A percentile compares a stretch with the other conserved stretches of the same genome.
These are phyloP conservation scores for Xylaria bambusicola DNA, from an alignment of 495 filamentous ascomycete genomes.

Conservation along the genomic window DNA sequence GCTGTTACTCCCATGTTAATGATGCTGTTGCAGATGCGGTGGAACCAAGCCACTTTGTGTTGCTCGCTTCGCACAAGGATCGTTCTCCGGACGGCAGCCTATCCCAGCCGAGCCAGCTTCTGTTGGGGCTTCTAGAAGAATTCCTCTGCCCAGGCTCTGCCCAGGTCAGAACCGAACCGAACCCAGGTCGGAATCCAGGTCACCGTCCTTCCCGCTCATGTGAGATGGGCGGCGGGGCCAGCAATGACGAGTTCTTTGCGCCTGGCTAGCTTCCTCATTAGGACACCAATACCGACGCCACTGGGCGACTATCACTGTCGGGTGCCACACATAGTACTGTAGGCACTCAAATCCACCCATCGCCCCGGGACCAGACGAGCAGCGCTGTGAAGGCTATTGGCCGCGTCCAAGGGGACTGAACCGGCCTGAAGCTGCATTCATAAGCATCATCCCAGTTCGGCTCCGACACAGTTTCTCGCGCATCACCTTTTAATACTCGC, in stretches of 20 bases:
- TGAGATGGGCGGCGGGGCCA: slow-evolving; percentile 2
- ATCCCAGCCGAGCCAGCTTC: slow-evolving; percentile 15
- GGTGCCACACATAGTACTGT: too few relatives aligned
- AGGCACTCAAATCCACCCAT: slow-evolving; percentile 15
- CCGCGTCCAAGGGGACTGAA: too few relatives aligned
- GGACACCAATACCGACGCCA: slow-evolving; percentile 6
- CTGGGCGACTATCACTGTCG: slow-evolving; percentile 3
- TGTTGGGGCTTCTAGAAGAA: slow-evolving; percentile 17
- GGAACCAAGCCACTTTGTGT: slow-evolving; percentile 17
- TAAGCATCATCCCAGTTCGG: slow-evolving; percentile 3
- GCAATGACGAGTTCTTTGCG: neutral
- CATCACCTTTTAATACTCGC: too few relatives aligned
- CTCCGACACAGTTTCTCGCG: too few relatives aligned
- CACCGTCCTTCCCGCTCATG: slow-evolving; percentile 12
- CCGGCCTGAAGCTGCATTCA: slow-evolving; percentile 5
- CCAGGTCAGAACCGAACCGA: neutral
- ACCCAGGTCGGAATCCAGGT: neutral
- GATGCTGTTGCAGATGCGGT: slow-evolving; percentile 14
- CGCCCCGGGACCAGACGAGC: slow-evolving; percentile 12
- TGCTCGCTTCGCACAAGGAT: slow-evolving; percentile 18
- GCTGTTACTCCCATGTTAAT: too few relatives aligned
- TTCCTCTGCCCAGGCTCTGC: neutral
- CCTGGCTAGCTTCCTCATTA: slow-evolving; percentile 12
- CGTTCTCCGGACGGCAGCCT: slow-evolving; percentile 1
- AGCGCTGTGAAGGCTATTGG: neutral